These are phyloP conservation scores for Wickerhamomyces canadensis DNA, from an alignment of 805 yeast species.

Conservation along the genomic window DNA sequence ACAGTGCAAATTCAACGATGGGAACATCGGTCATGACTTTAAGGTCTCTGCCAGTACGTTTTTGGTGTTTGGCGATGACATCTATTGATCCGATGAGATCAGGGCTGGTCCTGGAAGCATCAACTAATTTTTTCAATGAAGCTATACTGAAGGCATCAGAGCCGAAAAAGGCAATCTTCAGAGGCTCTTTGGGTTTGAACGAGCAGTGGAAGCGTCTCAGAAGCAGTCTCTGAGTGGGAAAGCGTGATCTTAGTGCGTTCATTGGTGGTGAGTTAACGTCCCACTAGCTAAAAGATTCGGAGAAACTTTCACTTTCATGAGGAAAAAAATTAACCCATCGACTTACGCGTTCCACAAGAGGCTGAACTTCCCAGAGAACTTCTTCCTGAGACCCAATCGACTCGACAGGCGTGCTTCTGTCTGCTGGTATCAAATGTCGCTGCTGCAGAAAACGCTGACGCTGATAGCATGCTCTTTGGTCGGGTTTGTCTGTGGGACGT, in stretches of 20 bases:
- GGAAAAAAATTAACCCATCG: no score
- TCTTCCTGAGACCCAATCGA: no score
- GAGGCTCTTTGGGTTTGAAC: background rate
- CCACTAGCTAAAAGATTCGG: no score
- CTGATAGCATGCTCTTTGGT: conserved; percentile 21
- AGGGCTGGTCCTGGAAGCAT: conserved; percentile 14
- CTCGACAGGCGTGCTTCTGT: no score
- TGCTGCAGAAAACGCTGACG: conserved; percentile 5
- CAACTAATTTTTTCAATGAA: conserved; percentile 38
- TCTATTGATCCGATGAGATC: conserved; percentile 37
- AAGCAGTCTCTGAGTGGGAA: background rate
- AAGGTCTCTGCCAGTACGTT: conserved; percentile 56
- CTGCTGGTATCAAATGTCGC: background rate
- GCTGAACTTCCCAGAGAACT: no score
- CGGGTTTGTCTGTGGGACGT: conserved; percentile 65
- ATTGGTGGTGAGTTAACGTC: no score
- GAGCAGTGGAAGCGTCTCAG: background rate
- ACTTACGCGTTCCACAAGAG: no score
- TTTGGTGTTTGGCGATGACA: conserved; percentile 58
- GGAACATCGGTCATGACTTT: conserved; percentile 47
- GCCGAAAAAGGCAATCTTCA: conserved; percentile 64
- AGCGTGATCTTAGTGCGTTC: no score
- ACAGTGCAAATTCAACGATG: conserved; percentile 36
- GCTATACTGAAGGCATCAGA: conserved; percentile 65
- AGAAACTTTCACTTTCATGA: no score